phyloP scores from a whole-genome alignment of 768 basidiomycete species.

The Hirschioporus abietinus region DNA sequence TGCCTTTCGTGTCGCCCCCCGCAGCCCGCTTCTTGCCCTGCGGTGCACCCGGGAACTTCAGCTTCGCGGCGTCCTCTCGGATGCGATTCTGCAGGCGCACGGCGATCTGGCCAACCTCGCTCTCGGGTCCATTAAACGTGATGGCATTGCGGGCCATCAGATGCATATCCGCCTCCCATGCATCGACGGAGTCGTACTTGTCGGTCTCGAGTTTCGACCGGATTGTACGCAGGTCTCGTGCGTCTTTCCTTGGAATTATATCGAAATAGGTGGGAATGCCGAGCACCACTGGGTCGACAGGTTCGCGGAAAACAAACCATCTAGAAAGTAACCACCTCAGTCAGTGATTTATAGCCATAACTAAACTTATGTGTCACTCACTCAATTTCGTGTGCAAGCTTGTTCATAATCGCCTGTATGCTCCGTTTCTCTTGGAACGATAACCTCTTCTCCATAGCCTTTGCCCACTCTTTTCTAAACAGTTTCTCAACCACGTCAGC shows the following conservation, averaged over 20 bases:
- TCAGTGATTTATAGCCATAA: conserved; percentile 15
- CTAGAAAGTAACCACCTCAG: conserved; percentile 28
- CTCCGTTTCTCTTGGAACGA: conserved; percentile 76
- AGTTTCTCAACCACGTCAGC: conserved; percentile 69
- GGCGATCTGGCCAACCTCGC: conserved; percentile 69
- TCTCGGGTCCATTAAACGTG: conserved; percentile 79
- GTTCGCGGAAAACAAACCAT: conserved; percentile 73
- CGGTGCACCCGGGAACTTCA: conserved; percentile 49
- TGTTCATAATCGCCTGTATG: conserved; percentile 63
- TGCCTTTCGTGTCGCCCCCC: not conserved
- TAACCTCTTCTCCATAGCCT: conserved; percentile 66
- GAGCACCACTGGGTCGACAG: conserved; percentile 82
- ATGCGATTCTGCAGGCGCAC: conserved; percentile 43
- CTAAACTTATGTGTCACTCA: conserved; percentile 27
- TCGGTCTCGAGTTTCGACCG: conserved; percentile 74
- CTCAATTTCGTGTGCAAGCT: conserved; percentile 64
- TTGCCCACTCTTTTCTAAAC: conserved; percentile 86
- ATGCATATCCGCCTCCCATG: conserved; percentile 79
- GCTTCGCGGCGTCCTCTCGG: conserved; percentile 44
- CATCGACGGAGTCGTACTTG: conserved; percentile 73
- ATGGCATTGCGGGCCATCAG: conserved; percentile 88
- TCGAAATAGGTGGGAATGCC: conserved; percentile 87
- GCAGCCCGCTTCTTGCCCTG: conserved; percentile 8
- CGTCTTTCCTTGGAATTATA: conserved; percentile 77
- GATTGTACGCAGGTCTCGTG: conserved; percentile 82